phyloP scores from a whole-genome alignment of 345 rosid species.

The Boechera retrofracta region DNA sequence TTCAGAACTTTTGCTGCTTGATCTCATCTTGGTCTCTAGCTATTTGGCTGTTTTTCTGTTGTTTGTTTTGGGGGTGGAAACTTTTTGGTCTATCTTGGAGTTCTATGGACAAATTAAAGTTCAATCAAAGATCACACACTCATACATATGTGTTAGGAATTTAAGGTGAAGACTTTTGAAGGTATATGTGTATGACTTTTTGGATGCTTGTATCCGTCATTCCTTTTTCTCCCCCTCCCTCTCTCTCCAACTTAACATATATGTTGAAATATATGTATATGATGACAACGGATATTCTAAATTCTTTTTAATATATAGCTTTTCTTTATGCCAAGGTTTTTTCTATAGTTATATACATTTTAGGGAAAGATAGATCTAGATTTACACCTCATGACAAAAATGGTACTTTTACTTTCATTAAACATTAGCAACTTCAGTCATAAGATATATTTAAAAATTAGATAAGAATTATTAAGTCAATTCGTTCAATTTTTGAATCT shows the following conservation, averaged over 20 bases:
- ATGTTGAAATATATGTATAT: slow-evolving; percentile 31
- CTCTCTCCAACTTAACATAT: slow-evolving; percentile 31
- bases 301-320: slow-evolving; percentile 40
- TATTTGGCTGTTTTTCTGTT: slow-evolving; percentile 39
- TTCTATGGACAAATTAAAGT: slow-evolving; percentile 31
- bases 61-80: slow-evolving; percentile 35
- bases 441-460: slow-evolving; percentile 9
- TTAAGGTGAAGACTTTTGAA: slow-evolving; percentile 49
- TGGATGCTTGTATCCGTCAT: slow-evolving; percentile 49
- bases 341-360: slow-evolving; percentile 25
- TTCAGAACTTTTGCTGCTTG: slow-evolving; percentile 48
- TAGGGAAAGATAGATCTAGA: slow-evolving; percentile 42
- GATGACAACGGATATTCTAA: slow-evolving; percentile 41
- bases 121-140: slow-evolving; percentile 42
- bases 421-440: slow-evolving; percentile 29
- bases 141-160: slow-evolving; percentile 47
- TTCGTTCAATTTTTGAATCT: slow-evolving; percentile 25
- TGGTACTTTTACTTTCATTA: slow-evolving; percentile 33
- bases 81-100: slow-evolving; percentile 44
- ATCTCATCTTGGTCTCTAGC: slow-evolving; percentile 48
- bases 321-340: slow-evolving; percentile 25
- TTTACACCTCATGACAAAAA: slow-evolving; percentile 39
- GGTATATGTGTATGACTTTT: slow-evolving; percentile 46
- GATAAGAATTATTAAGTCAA: slow-evolving; percentile 10
- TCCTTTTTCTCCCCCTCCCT: slow-evolving; percentile 36